phyloP scores from a whole-genome alignment of 352 stramenopile species.

The Pilasporangium apinafurcum region DNA sequence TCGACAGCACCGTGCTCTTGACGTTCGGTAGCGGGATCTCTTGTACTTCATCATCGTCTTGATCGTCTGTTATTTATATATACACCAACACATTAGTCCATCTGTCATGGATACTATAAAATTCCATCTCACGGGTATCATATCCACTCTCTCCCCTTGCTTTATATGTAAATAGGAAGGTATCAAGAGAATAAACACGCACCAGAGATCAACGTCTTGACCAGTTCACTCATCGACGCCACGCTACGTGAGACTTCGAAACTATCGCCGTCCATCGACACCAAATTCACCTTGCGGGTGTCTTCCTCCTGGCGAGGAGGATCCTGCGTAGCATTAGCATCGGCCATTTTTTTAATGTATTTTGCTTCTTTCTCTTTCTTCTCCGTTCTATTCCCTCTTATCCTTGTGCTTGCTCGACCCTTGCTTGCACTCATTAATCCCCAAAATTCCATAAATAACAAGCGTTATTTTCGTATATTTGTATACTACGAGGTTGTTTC shows the following conservation, averaged over 20 bases:
- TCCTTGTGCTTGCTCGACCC: no score
- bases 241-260: constrained; percentile 94
- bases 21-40: constrained; percentile 98
- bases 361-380: no score
- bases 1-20: constrained; percentile 94
- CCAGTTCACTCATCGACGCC: constrained; percentile 96
- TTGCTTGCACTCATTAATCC: no score
- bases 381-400: no score
- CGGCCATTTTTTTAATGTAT: constrained; percentile 36
- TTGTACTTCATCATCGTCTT: constrained; percentile 92
- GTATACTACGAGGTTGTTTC: no score
- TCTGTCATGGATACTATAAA: background rate
- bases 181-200: constrained; percentile 3
- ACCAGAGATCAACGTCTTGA: constrained; percentile 97
- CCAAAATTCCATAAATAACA: no score
- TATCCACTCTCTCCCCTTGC: background rate
- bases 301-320: constrained; percentile 61
- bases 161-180: background rate
- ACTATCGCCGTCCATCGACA: constrained; percentile 94
- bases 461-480: no score
- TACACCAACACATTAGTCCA: background rate
- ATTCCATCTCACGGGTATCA: background rate
- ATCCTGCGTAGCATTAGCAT: constrained; percentile 36
- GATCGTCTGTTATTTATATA: constrained; percentile 72
- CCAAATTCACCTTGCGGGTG: constrained; percentile 76